Percentiles rank a stretch among this genome's conserved stretches.
phyloP scores from a whole-genome alignment of 2,329 filamentous ascomycete species.

The Talaromyces sp. region DNA sequence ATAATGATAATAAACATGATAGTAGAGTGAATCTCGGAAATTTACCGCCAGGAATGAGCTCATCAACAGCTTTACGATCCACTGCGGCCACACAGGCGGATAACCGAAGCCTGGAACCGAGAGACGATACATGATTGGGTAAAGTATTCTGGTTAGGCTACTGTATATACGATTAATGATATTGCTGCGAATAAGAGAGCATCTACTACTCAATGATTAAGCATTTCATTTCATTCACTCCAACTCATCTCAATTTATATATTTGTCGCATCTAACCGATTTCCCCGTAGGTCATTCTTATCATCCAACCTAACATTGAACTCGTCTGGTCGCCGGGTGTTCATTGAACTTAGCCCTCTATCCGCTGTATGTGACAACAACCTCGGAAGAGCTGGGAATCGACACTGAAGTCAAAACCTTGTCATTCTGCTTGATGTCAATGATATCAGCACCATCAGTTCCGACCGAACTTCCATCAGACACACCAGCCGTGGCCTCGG shows the following conservation, averaged over 20 bases:
- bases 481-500: slow-evolving; percentile 25
- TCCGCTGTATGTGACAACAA: slow-evolving; percentile 21
- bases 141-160: neutral
- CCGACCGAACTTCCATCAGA: slow-evolving; percentile 20
- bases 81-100: neutral
- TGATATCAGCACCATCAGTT: slow-evolving; percentile 36
- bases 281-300: neutral
- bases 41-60: neutral
- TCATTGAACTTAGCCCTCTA: neutral
- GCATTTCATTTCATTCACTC: neutral
- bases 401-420: slow-evolving; percentile 28
- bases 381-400: slow-evolving; percentile 21
- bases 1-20: neutral
- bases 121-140: neutral
- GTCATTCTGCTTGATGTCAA: slow-evolving; percentile 45
- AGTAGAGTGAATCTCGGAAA: neutral
- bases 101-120: neutral
- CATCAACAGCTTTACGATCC: neutral
- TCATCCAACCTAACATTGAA: neutral
- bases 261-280: neutral
- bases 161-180: neutral
- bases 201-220: neutral
- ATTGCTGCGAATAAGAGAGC: neutral
- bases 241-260: neutral
- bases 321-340: neutral